Evolutionary conservation across 352 stramenopile species (phyloP).

Genomic region (Phytophthora multivora): DNA sequence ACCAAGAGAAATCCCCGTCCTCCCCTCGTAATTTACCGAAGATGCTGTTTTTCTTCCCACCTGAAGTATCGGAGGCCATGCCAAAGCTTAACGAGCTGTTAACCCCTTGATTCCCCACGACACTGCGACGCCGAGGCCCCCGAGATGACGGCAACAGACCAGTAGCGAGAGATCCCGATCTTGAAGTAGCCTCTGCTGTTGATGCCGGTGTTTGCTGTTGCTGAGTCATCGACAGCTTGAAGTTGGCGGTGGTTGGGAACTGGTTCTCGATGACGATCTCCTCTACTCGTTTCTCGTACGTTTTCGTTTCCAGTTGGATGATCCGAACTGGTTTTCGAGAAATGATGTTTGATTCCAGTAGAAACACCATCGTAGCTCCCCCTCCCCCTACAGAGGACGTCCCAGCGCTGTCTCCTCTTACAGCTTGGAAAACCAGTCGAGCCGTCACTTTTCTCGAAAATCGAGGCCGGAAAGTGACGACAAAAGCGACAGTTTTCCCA

Average conservation of each 20-base stretch:
- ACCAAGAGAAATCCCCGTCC: slow-evolving; percentile 64
- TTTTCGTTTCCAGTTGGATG: slow-evolving; percentile 78
- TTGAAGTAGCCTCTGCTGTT: slow-evolving; percentile 4
- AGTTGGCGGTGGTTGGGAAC: slow-evolving; percentile 72
- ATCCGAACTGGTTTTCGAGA: slow-evolving; percentile 75
- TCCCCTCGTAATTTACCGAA: slow-evolving; percentile 31
- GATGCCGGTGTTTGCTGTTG: slow-evolving; percentile 13
- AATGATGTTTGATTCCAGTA: slow-evolving; percentile 84
- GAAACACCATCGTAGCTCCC: slow-evolving; percentile 90
- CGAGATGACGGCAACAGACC: slow-evolving; percentile 14
- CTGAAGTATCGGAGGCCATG: slow-evolving; percentile 4
- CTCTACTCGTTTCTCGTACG: slow-evolving; percentile 80
- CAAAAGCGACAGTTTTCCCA: slow-evolving; percentile 70
- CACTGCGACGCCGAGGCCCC: slow-evolving; percentile 15
- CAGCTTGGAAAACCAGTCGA: slow-evolving; percentile 88
- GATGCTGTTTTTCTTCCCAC: slow-evolving; percentile 11
- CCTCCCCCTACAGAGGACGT: slow-evolving; percentile 20
- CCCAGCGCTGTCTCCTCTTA: slow-evolving; percentile 43
- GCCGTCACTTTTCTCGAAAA: slow-evolving; percentile 89
- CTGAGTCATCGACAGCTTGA: slow-evolving; percentile 80
- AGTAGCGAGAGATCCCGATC: not conserved
- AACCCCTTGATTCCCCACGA: slow-evolving; percentile 7
- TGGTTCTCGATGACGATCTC: slow-evolving; percentile 90
- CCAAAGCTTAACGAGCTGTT: slow-evolving; percentile 12
- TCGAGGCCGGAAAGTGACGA: slow-evolving; percentile 80